Conservation (phyloP, 1,139 yeast genomes). For the Ogataea hybrid region DNA sequence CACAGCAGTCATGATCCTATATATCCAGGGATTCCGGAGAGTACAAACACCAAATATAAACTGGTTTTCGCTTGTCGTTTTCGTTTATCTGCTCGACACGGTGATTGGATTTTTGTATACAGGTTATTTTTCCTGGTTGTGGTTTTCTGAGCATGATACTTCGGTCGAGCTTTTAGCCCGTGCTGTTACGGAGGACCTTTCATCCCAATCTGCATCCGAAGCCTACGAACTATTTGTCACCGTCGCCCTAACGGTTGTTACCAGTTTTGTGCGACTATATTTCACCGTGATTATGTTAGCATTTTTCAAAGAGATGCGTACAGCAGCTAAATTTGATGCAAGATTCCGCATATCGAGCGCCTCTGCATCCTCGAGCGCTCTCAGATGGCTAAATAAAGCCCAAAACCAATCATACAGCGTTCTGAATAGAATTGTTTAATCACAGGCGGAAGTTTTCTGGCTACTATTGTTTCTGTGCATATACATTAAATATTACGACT, state of each 20-base stretch:
- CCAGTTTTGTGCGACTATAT: slow-evolving; percentile 59
- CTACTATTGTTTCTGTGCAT: slow-evolving; percentile 6
- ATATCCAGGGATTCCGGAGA: slow-evolving; percentile 56
- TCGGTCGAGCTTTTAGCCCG: slow-evolving; percentile 2
- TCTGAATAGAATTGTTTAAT: slow-evolving; percentile 15
- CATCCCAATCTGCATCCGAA: slow-evolving; percentile 36
- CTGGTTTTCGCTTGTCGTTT: slow-evolving; percentile 57
- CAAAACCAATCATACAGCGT: slow-evolving; percentile 20
- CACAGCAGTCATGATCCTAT: slow-evolving; percentile 61
- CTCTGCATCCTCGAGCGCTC: slow-evolving; percentile 33
- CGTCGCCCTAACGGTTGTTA: slow-evolving; percentile 50
- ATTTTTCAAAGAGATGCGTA: slow-evolving; percentile 45
- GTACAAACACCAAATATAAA: slow-evolving; percentile 47
- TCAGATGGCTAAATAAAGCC: slow-evolving; percentile 6
- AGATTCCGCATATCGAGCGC: slow-evolving; percentile 22
- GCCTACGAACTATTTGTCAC: slow-evolving; percentile 72
- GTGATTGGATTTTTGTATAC: slow-evolving; percentile 66
- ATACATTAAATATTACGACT: slow-evolving; percentile 1
- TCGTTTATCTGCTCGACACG: slow-evolving; percentile 67
- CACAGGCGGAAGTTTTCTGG: neutral
- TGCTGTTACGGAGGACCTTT: slow-evolving; percentile 5
- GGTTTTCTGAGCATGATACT: slow-evolving; percentile 49
- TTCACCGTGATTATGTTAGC: slow-evolving; percentile 63
- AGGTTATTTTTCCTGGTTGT: slow-evolving; percentile 65
- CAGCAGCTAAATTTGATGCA: slow-evolving; percentile 26